Evolutionary conservation across 2,329 filamentous ascomycete species (phyloP).

Genomic region (Dactylellina haptotyla): DNA sequence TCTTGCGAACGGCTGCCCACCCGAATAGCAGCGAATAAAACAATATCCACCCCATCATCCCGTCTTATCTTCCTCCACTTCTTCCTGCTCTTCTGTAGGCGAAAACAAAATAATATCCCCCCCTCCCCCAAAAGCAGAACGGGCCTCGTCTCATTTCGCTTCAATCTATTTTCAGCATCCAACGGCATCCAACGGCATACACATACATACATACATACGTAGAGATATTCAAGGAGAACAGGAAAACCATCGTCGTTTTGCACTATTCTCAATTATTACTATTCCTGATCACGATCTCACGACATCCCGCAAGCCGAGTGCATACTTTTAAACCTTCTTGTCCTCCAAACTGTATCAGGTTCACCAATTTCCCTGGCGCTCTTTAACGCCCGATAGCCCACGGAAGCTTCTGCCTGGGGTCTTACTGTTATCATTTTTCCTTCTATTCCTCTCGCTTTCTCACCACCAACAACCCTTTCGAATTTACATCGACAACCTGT

Average conservation of each 20-base stretch:
- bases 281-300: neutral
- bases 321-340: too few species aligned
- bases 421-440: neutral
- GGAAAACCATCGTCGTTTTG: too few species aligned
- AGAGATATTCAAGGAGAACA: too few species aligned
- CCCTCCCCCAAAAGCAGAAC: neutral
- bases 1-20: too few species aligned
- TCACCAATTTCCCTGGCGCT: conserved; percentile 6
- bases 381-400: neutral
- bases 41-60: too few species aligned
- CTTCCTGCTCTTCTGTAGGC: neutral
- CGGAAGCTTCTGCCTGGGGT: conserved; percentile 14
- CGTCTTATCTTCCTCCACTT: too few species aligned
- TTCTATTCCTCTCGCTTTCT: neutral
- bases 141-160: neutral
- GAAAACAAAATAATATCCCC: too few species aligned
- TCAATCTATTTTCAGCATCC: neutral
- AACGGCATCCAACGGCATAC: neutral
- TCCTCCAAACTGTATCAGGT: too few species aligned
- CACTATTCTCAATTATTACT: too few species aligned
- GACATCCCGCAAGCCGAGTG: too few species aligned
- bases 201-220: neutral
- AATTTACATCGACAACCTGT: neutral
- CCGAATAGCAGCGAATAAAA: too few species aligned
- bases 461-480: neutral